Evolutionary conservation across 2,329 filamentous ascomycete genomes (phyloP), one percentile per base, ranked within the genome.

Genomic region (Aspergillus quadrilineatus): DNA sequence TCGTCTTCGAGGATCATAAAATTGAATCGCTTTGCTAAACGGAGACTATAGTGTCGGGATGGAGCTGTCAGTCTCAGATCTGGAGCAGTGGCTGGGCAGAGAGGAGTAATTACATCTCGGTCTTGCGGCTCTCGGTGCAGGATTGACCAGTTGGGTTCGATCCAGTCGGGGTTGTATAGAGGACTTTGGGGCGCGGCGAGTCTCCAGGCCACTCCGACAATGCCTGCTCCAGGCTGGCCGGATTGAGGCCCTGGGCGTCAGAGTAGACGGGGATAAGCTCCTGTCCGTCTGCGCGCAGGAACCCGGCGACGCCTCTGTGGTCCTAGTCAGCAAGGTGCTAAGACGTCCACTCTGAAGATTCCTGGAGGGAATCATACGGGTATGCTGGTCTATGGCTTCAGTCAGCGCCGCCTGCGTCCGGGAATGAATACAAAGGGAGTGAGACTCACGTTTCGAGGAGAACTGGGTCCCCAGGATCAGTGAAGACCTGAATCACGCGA

Each of bases 91-190:
- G 32, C 7, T 8, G 10, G 10, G 10, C 32, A 34, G 10, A 32
- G 30, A 34, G 10, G 7, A 34, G 32, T 32, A 3, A 45, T 26
- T 37, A 55, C 53, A 55, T 55, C 12, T 49, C 37, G 1, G 28
- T 26, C 29, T 55, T 55, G 36, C 53, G 53, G 37, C 3, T 10
- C 45, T 55, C 46, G 8, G 53, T 50, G 17, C 53, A 55, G 12
- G 53, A 55, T 37, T 55, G 53, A 9, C 53, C 53, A 1, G 53
- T 55, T 4, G 53, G 53, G 28, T 55, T 55, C 6, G 53, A 55
- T n/a, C 53, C 53, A 26, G 53, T 55, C 12, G 53, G 53, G 10
- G 46, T 50, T 22, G 53, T 55, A 29, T 55, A 55, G 8, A 55
- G 29, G 12, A 50, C 53, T 12, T 43, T 49, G 8, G 53, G 53